These are phyloP conservation scores for Ganoderma lingzhi DNA, from an alignment of 1,284 basidiomycete species.

Conservation along the genomic window DNA sequence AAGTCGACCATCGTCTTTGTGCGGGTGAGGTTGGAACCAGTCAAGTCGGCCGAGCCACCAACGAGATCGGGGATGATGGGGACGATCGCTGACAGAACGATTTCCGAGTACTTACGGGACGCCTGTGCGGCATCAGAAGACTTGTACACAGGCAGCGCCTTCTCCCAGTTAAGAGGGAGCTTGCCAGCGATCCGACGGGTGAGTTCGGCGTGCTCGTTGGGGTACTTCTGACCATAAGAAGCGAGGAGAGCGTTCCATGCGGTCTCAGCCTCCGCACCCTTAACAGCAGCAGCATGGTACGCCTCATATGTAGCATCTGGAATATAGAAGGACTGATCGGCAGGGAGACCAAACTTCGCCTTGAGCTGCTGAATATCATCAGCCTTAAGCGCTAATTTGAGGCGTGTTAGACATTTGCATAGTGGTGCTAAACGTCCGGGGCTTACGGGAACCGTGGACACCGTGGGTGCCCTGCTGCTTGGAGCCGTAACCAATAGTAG, in stretches of 20 bases:
- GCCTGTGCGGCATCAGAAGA: constrained; percentile 86
- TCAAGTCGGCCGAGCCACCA: constrained; percentile 94
- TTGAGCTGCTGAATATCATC: constrained; percentile 92
- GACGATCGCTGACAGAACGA: constrained; percentile 82
- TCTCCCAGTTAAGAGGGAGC: constrained; percentile 90
- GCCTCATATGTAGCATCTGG: constrained; percentile 78
- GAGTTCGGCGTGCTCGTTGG: constrained; percentile 87
- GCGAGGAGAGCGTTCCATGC: constrained; percentile 82
- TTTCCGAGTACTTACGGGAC: constrained; percentile 93
- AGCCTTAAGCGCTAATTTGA: constrained; percentile 79
- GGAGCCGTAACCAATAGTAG: constrained; percentile 95
- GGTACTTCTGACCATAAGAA: constrained; percentile 82
- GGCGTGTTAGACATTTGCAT: neutral
- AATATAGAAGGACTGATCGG: constrained; percentile 83
- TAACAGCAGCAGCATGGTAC: constrained; percentile 73
- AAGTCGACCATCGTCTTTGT: constrained; percentile 88
- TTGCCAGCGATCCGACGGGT: constrained; percentile 85
- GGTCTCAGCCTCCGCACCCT: constrained; percentile 78
- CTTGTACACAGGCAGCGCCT: constrained; percentile 85
- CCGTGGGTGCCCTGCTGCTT: constrained; percentile 92
- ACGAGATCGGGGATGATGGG: constrained; percentile 84
- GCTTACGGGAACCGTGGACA: constrained; percentile 89
- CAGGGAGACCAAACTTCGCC: constrained; percentile 85
- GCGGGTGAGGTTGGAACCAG: constrained; percentile 91
- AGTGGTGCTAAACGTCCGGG: neutral